Percentiles rank a stretch among this genome's conserved stretches.
phyloP scores from a whole-genome alignment of 1,284 basidiomycete genomes.

The Neonothopanus nambi region DNA sequence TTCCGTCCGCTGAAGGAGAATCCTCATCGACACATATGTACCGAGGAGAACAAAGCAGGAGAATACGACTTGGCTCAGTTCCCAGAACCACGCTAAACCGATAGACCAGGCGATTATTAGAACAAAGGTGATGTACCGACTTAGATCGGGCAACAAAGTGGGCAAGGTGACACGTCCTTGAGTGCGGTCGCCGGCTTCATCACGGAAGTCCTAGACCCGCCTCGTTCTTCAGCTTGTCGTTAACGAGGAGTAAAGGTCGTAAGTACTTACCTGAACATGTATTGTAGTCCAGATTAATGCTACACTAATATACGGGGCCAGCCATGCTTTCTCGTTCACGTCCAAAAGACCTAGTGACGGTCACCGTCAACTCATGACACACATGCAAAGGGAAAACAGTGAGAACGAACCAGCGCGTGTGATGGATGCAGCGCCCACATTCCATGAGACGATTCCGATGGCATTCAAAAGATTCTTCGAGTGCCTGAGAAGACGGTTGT shows the following conservation, averaged over 20 bases:
- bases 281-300: constrained; percentile 15
- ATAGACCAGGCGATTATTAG: constrained; percentile 26
- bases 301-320: constrained; percentile 27
- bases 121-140: constrained; percentile 26
- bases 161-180: constrained; percentile 41
- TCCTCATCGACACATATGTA: constrained; percentile 24
- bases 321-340: constrained; percentile 13
- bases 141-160: constrained; percentile 30
- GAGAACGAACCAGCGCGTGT: constrained; percentile 23
- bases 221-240: constrained; percentile 13
- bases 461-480: constrained; percentile 37
- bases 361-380: constrained; percentile 14
- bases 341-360: constrained; percentile 26
- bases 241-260: no score
- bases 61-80: constrained; percentile 14
- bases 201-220: constrained; percentile 39
- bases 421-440: constrained; percentile 29
- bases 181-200: constrained; percentile 37
- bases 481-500: no score
- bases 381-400: constrained; percentile 10
- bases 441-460: constrained; percentile 30
- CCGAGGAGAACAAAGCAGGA: constrained; percentile 20
- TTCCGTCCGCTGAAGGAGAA: constrained; percentile 20
- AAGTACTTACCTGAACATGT: constrained; percentile 10
- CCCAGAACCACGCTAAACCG: constrained; percentile 22